A percentile compares a stretch with the other conserved stretches of the same genome.
Conservation (phyloP, 1,284 basidiomycete genomes). For the Puccinia sorghi region DNA sequence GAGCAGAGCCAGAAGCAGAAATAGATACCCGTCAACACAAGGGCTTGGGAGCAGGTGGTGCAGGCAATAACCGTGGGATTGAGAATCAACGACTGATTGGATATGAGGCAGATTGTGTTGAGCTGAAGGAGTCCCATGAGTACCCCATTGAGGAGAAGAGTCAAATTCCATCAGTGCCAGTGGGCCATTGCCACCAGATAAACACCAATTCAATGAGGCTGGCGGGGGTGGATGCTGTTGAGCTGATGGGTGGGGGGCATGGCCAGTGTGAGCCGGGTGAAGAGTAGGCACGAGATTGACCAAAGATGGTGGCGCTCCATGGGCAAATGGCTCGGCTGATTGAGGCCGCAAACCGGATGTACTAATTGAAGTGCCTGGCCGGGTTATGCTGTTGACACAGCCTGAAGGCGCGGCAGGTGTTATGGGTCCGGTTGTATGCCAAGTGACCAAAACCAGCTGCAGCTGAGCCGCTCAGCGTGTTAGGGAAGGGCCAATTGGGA, state of each 20-base stretch:
- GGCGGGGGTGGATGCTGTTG: conserved; percentile 20
- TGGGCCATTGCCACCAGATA: conserved; percentile 63
- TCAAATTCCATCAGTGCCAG: conserved; percentile 82
- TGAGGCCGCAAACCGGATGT: conserved; percentile 27
- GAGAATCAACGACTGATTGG: conserved; percentile 41
- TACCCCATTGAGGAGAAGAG: conserved; percentile 59
- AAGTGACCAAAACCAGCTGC: conserved; percentile 31
- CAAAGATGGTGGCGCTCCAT: conserved; percentile 13
- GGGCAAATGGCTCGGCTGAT: conserved; percentile 35
- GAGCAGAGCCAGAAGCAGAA: conserved; percentile 4
- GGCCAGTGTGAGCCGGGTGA: conserved; percentile 17
- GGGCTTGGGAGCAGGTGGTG: conserved; percentile 24
- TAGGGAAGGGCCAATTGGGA: conserved; percentile 45
- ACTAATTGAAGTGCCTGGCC: conserved; percentile 45
- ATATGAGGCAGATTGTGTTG: conserved; percentile 46
- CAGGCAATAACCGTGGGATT: conserved; percentile 37
- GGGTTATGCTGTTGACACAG: background rate
- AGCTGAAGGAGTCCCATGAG: conserved; percentile 12
- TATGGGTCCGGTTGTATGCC: background rate
- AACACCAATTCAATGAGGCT: conserved; percentile 30
- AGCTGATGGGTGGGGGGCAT: conserved; percentile 16
- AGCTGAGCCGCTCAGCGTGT: conserved; percentile 17
- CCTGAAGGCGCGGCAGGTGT: background rate
- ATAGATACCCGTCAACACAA: conserved; percentile 22
- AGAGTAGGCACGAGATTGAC: background rate